Evolutionary conservation across 352 stramenopile genomes (phyloP).

Genomic region (Peronospora farinosa): DNA sequence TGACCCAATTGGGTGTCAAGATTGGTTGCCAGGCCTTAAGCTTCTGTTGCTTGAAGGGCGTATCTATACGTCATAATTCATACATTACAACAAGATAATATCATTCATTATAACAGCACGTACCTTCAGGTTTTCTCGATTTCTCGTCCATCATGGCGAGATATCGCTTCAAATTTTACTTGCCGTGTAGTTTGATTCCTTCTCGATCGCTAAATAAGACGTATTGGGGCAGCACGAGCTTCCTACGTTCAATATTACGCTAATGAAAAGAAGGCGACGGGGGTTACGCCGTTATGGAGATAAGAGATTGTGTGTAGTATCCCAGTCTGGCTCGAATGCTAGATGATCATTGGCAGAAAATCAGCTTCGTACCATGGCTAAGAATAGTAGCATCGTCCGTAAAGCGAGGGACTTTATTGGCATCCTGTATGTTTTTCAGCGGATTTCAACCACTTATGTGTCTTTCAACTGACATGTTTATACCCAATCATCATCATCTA

Average conservation of each 20-base stretch:
- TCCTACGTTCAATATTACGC: conserved; percentile 1
- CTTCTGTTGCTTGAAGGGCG: conserved; percentile 86
- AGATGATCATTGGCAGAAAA: conserved; percentile 9
- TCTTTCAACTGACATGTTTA: neutral
- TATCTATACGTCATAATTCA: conserved; percentile 38
- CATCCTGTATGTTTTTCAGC: no score
- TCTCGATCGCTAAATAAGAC: conserved; percentile 12
- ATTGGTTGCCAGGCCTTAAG: conserved; percentile 95
- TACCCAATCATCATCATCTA: neutral
- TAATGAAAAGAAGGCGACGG: conserved; percentile 16
- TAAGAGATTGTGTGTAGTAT: conserved; percentile 7
- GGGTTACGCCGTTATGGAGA: conserved; percentile 21
- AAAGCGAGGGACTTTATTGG: no score
- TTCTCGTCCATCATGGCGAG: conserved; percentile 71
- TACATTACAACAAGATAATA: neutral
- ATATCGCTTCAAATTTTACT: conserved; percentile 9
- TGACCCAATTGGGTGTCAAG: conserved; percentile 94
- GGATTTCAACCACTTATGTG: neutral
- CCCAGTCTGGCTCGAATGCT: conserved; percentile 10
- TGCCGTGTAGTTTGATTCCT: conserved; percentile 12
- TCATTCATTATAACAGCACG: neutral
- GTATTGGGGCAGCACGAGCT: conserved; percentile 8
- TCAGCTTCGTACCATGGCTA: conserved; percentile 1
- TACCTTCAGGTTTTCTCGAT: conserved; percentile 80
- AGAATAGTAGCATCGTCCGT: conserved; percentile 3